Conservation (phyloP, 179 eudicot genomes). For the Patellifolia procumbens region DNA sequence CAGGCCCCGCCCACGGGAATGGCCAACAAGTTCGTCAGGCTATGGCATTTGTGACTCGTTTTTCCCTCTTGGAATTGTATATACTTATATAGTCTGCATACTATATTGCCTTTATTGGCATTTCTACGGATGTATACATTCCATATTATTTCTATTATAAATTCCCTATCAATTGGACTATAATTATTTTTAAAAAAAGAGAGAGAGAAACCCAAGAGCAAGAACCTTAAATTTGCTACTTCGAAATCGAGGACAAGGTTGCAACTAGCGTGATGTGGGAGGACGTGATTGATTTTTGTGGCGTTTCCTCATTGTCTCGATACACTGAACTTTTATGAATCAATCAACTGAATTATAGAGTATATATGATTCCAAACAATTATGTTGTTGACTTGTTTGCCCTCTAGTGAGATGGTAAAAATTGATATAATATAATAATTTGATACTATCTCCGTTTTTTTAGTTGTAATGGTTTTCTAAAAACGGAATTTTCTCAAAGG, state of each 20-base stretch:
- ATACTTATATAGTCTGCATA: not conserved
- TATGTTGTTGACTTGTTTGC: not conserved
- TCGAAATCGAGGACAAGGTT: too few relatives aligned
- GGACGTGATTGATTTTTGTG: not conserved
- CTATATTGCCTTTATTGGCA: not conserved
- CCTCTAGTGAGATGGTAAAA: too few relatives aligned
- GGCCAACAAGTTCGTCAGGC: not conserved
- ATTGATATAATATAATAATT: too few relatives aligned
- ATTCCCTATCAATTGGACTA: not conserved
- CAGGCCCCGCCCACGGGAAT: not conserved
- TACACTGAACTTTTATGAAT: not conserved
- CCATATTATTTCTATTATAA: not conserved
- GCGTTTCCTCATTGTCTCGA: not conserved
- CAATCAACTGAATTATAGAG: not conserved
- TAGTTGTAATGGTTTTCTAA: too few relatives aligned
- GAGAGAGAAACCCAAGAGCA: not conserved
- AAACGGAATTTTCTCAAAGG: too few relatives aligned
- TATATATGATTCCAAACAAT: not conserved
- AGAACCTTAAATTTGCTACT: not conserved
- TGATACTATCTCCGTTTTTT: too few relatives aligned
- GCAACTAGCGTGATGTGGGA: constrained; percentile 4
- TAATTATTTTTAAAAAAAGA: not conserved
- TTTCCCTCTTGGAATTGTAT: not conserved
- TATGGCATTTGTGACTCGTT: too few relatives aligned
- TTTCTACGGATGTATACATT: too few relatives aligned